phyloP scores from a whole-genome alignment of 1,284 basidiomycete species.

The Tilletia setariae region DNA sequence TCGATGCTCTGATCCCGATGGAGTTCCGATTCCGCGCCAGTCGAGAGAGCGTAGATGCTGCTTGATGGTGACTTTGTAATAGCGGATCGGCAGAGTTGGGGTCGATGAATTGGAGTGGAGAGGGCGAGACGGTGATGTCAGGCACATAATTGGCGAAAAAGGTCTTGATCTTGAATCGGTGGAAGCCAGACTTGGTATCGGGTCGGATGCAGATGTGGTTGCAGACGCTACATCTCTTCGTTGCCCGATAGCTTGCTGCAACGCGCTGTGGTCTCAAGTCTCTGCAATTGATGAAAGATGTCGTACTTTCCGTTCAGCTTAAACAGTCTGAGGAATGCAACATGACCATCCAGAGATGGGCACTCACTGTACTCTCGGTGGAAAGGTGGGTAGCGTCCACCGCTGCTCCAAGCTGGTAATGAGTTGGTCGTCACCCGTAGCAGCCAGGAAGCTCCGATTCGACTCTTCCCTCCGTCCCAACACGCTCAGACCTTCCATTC shows the following conservation, averaged over 20 bases:
- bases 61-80: too few species aligned
- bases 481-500: conserved; percentile 17
- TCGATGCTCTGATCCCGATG: background rate
- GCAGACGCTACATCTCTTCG: conserved; percentile 90
- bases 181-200: conserved; percentile 88
- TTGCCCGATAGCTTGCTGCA: conserved; percentile 84
- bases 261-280: conserved; percentile 81
- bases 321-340: background rate
- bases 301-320: background rate
- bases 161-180: conserved; percentile 87
- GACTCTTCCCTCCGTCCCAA: conserved; percentile 62
- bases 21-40: conserved; percentile 20
- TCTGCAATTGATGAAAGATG: conserved; percentile 57
- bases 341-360: background rate
- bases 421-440: conserved; percentile 64
- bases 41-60: conserved; percentile 56
- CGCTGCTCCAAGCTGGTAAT: conserved; percentile 73
- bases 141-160: conserved; percentile 14
- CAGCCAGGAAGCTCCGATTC: conserved; percentile 68
- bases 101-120: conserved; percentile 25
- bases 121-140: conserved; percentile 62
- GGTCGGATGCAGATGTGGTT: conserved; percentile 96
- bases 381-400: conserved; percentile 65
- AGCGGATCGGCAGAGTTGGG: conserved; percentile 56
- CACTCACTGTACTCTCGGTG: background rate